Evolutionary conservation across 352 stramenopile species (phyloP).

Genomic region (Pythium aphanidermatum): DNA sequence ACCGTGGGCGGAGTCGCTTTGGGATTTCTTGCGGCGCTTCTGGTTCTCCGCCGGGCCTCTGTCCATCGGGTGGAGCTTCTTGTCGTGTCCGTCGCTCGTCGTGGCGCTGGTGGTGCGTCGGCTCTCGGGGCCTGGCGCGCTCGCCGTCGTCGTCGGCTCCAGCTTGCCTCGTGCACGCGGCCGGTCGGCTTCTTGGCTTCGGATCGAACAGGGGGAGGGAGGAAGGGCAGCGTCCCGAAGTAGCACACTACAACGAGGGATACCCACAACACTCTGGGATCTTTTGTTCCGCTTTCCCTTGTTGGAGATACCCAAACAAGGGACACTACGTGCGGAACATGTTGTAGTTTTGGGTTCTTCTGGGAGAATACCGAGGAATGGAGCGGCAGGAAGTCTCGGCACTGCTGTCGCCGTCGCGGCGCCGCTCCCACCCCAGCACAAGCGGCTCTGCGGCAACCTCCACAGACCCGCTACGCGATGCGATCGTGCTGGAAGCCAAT

Average conservation of each 20-base stretch:
- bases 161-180: background rate
- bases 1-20: constrained; percentile 20
- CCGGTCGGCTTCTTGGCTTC: constrained; percentile 13
- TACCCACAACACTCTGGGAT: constrained; percentile 15
- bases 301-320: background rate
- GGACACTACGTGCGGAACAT: constrained; percentile 1
- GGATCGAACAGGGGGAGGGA: constrained; percentile 15
- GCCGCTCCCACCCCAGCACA: constrained; percentile 7
- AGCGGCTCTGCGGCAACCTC: background rate
- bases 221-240: constrained; percentile 17
- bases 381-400: constrained; percentile 57
- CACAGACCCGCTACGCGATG: constrained; percentile 6
- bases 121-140: background rate
- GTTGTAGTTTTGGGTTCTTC: constrained; percentile 2
- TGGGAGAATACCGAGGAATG: constrained; percentile 16
- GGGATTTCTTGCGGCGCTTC: constrained; percentile 27
- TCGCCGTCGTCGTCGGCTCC: background rate
- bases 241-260: constrained; percentile 8
- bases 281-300: constrained; percentile 18
- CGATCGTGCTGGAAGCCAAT: constrained; percentile 44
- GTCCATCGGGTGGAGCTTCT: constrained; percentile 29
- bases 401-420: constrained; percentile 29
- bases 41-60: constrained; percentile 24
- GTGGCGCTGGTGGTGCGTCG: background rate
- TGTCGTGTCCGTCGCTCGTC: too few relatives aligned